Conservation (phyloP, 495 filamentous ascomycete species). For the Apodospora peruviana region DNA sequence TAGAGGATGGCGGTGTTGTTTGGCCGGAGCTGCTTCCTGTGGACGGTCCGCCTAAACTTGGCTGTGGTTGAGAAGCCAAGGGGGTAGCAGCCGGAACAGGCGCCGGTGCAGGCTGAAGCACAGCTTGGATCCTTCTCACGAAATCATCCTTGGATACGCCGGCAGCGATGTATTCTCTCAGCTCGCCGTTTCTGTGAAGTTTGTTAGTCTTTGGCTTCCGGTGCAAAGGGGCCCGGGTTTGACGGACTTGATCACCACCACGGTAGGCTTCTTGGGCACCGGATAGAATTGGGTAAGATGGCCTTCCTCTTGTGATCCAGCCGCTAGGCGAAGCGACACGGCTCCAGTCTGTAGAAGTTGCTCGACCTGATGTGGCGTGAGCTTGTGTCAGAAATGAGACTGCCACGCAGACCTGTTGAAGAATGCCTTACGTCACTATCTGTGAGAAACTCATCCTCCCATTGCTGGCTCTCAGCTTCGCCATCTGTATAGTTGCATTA, state of each 20-base stretch:
- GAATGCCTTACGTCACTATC: slow-evolving; percentile 47
- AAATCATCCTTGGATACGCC: slow-evolving; percentile 57
- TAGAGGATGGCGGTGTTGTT: slow-evolving; percentile 14
- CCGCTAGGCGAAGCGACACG: slow-evolving; percentile 61
- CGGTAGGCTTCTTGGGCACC: slow-evolving; percentile 62
- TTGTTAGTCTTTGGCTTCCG: background rate
- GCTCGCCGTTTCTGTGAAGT: slow-evolving; percentile 45
- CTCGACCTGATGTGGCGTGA: slow-evolving; percentile 25
- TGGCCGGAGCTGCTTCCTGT: slow-evolving; percentile 7
- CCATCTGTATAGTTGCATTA: slow-evolving; percentile 44
- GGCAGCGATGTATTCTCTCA: slow-evolving; percentile 60
- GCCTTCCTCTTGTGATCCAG: slow-evolving; percentile 70
- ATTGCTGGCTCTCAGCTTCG: slow-evolving; percentile 56
- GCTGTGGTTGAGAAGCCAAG: slow-evolving; percentile 1
- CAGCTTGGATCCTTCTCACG: slow-evolving; percentile 38
- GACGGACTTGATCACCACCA: slow-evolving; percentile 71
- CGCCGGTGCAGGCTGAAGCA: slow-evolving; percentile 21
- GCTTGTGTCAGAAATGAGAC: background rate
- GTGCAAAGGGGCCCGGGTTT: background rate
- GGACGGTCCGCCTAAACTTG: background rate
- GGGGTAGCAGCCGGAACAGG: slow-evolving; percentile 1
- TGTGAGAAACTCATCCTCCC: slow-evolving; percentile 71
- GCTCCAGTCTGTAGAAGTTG: slow-evolving; percentile 50
- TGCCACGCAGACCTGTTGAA: background rate
- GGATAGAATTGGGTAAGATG: slow-evolving; percentile 79